Percentiles rank a stretch among this genome's conserved stretches.
Conservation (phyloP, 495 filamentous ascomycete species). For the Endocarpon pusillum region DNA sequence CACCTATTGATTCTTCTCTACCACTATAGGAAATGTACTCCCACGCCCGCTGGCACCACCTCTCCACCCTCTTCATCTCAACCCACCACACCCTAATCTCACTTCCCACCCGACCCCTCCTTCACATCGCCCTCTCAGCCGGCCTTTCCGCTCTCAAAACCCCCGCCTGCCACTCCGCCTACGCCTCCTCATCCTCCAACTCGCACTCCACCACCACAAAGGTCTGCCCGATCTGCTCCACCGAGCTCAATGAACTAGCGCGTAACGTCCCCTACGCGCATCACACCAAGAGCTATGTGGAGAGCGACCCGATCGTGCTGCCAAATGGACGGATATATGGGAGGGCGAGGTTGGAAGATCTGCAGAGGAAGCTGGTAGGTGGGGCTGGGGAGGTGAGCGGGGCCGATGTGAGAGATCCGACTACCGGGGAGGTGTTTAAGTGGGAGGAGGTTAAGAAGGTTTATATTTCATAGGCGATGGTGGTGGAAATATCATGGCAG, state of each 20-base stretch:
- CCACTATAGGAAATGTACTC: conserved; percentile 50
- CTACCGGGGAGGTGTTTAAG: conserved; percentile 49
- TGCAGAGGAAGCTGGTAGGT: conserved; percentile 49
- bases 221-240: conserved; percentile 88
- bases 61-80: conserved; percentile 67
- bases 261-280: conserved; percentile 81
- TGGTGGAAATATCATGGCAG: no score
- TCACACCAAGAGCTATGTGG: conserved; percentile 82
- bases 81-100: conserved; percentile 78
- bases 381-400: conserved; percentile 20
- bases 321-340: conserved; percentile 83
- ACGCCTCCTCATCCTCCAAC: conserved; percentile 39
- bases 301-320: conserved; percentile 68
- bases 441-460: conserved; percentile 61
- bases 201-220: conserved; percentile 39
- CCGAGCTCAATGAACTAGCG: conserved; percentile 83
- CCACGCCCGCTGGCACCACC: conserved; percentile 47
- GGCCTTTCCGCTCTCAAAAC: conserved; percentile 93
- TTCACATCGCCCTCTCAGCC: conserved; percentile 80
- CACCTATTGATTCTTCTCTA: conserved; percentile 6
- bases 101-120: conserved; percentile 66
- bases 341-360: conserved; percentile 49
- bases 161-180: conserved; percentile 70
- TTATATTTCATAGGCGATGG: conserved; percentile 62
- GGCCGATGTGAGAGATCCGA: conserved; percentile 66